phyloP scores from a whole-genome alignment of 768 basidiomycete genomes.

The Hydnomerulius pinastri region DNA sequence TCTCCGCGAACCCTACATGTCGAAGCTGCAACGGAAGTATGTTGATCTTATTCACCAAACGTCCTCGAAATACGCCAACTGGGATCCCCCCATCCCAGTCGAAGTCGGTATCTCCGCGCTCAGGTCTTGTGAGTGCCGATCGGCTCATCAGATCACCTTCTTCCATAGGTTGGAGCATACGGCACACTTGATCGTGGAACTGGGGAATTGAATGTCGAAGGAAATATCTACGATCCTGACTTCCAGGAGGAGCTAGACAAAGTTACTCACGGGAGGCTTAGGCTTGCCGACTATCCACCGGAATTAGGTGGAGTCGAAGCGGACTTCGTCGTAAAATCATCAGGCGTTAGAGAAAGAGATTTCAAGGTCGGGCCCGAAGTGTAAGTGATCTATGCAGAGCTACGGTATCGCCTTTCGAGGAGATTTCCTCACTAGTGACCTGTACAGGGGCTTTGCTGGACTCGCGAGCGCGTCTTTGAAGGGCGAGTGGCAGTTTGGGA shows the following conservation, averaged over 20 bases:
- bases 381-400: slow-evolving; percentile 27
- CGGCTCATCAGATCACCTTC: not conserved
- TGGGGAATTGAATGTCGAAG: slow-evolving; percentile 31
- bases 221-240: slow-evolving; percentile 32
- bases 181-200: slow-evolving; percentile 31
- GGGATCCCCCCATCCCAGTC: slow-evolving; percentile 37
- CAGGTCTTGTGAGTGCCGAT: not conserved
- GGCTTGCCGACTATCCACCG: slow-evolving; percentile 17
- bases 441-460: slow-evolving; percentile 20
- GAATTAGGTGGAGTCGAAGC: slow-evolving; percentile 19
- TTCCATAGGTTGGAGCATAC: slow-evolving; percentile 35
- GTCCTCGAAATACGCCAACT: slow-evolving; percentile 41
- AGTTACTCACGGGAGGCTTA: not conserved
- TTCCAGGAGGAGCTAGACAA: slow-evolving; percentile 19
- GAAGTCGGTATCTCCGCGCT: slow-evolving; percentile 21
- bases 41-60: slow-evolving; percentile 33
- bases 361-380: slow-evolving; percentile 12
- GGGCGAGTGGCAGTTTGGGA: slow-evolving; percentile 36
- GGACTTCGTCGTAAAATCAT: slow-evolving; percentile 23
- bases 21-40: slow-evolving; percentile 31
- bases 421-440: not conserved
- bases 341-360: slow-evolving; percentile 17
- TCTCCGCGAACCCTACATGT: slow-evolving; percentile 18
- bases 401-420: no score
- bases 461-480: slow-evolving; percentile 34